Evolutionary conservation across 768 basidiomycete genomes (phyloP).

Genomic region (Pleurotus ostreatus): DNA sequence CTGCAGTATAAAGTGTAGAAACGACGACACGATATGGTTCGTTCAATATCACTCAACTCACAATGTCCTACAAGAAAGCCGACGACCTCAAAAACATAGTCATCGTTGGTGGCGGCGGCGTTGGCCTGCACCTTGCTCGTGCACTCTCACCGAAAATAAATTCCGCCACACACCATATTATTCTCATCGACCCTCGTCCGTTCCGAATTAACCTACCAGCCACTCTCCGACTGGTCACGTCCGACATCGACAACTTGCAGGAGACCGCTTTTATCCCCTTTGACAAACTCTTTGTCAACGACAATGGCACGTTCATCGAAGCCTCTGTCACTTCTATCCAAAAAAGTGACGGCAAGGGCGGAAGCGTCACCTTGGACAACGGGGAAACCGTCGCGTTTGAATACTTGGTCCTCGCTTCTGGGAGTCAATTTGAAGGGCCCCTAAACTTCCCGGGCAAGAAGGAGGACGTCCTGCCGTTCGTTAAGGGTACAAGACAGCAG

Average conservation of each 20-base stretch:
- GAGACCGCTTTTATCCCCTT: conserved; percentile 45
- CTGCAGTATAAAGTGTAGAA: too few relatives aligned
- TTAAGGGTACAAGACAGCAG: conserved; percentile 26
- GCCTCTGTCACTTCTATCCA: conserved; percentile 30
- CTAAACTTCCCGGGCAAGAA: conserved; percentile 36
- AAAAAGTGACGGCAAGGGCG: conserved; percentile 31
- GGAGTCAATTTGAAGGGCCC: conserved; percentile 50
- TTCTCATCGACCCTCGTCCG: conserved; percentile 50
- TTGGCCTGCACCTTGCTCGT: conserved; percentile 41
- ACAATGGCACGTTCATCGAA: conserved; percentile 43
- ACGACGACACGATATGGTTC: too few relatives aligned
- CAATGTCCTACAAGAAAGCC: conserved; percentile 12
- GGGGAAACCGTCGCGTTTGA: conserved; percentile 50
- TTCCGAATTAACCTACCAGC: conserved; percentile 50
- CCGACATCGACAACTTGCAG: conserved; percentile 37
- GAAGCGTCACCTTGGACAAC: conserved; percentile 41
- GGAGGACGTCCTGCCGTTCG: conserved; percentile 19
- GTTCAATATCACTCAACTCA: too few relatives aligned
- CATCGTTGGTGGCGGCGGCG: conserved; percentile 57
- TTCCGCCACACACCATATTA: conserved; percentile 40
- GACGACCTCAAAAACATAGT: conserved; percentile 30
- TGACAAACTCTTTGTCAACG: conserved; percentile 42
- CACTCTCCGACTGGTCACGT: conserved; percentile 48
- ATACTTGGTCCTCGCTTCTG: conserved; percentile 57
- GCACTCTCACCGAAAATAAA: conserved; percentile 49